These are phyloP conservation scores for Fusarium newnesense DNA, from an alignment of 2,329 filamentous ascomycete species.

Conservation along the genomic window DNA sequence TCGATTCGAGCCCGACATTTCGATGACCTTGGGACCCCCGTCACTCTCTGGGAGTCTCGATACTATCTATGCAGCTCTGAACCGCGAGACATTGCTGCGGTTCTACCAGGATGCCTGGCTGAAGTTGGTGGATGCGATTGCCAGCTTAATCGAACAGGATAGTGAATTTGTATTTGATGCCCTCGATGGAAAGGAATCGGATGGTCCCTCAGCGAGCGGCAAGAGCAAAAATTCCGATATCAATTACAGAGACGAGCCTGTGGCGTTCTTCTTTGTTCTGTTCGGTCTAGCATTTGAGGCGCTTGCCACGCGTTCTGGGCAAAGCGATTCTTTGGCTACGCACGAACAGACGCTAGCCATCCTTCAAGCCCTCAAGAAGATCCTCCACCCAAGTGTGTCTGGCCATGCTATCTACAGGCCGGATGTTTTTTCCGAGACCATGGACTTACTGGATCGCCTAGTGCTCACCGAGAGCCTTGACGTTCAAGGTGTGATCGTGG, in stretches of 20 bases:
- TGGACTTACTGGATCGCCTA: slow-evolving; percentile 92
- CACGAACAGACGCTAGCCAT: slow-evolving; percentile 89
- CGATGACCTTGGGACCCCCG: slow-evolving; percentile 84
- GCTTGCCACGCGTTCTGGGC: slow-evolving; percentile 78
- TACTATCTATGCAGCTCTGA: slow-evolving; percentile 93
- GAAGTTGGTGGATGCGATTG: slow-evolving; percentile 95
- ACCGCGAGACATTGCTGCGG: slow-evolving; percentile 89
- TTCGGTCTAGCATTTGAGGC: slow-evolving; percentile 98
- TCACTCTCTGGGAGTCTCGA: slow-evolving; percentile 88
- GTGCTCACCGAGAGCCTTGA: slow-evolving; percentile 90
- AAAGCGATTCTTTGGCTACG: slow-evolving; percentile 65
- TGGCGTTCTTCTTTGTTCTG: slow-evolving; percentile 98
- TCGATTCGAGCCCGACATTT: slow-evolving; percentile 96
- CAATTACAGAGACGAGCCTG: slow-evolving; percentile 97
- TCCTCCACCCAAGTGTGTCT: slow-evolving; percentile 91
- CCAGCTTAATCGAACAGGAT: slow-evolving; percentile 95
- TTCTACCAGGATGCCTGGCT: slow-evolving; percentile 99
- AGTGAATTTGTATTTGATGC: slow-evolving; percentile 98
- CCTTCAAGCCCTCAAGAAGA: slow-evolving; percentile 91
- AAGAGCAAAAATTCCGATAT: slow-evolving; percentile 78
- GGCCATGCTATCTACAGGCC: slow-evolving; percentile 97
- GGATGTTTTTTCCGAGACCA: slow-evolving; percentile 94
- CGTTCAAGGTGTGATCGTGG: slow-evolving; percentile 91
- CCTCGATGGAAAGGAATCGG: slow-evolving; percentile 81
- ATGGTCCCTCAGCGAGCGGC: slow-evolving; percentile 59